A percentile compares a stretch with the other conserved stretches of the same genome.
Evolutionary conservation across 306 rosid genomes (phyloP).

Genomic region (Hippophae gyantsensis): DNA sequence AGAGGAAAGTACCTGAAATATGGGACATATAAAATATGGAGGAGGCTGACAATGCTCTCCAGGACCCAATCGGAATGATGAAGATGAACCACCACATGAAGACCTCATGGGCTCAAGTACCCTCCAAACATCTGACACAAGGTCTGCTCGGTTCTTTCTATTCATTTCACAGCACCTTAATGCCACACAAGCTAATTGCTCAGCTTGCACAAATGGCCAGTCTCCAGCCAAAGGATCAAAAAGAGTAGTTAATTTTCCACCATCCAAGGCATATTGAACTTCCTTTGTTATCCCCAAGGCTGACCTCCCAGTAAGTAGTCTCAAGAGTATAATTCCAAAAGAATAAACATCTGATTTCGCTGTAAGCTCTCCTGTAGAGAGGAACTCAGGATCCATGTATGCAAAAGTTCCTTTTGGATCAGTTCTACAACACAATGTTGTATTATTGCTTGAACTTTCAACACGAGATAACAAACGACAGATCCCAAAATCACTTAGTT

Average conservation of each 20-base stretch:
- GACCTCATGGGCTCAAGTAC: slow-evolving; percentile 66
- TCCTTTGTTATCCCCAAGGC: slow-evolving; percentile 52
- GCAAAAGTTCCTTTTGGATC: slow-evolving; percentile 53
- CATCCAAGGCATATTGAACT: slow-evolving; percentile 41
- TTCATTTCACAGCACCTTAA: slow-evolving; percentile 64
- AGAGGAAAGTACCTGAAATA: slow-evolving; percentile 46
- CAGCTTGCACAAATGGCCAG: slow-evolving; percentile 75
- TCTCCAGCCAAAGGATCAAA: slow-evolving; percentile 95
- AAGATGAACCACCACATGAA: slow-evolving; percentile 32
- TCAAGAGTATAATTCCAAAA: slow-evolving; percentile 65
- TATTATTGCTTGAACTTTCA: slow-evolving; percentile 29
- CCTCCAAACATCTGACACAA: slow-evolving; percentile 66
- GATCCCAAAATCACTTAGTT: slow-evolving; percentile 83
- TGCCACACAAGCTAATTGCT: slow-evolving; percentile 57
- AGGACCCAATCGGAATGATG: slow-evolving; percentile 33
- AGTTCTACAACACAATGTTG: slow-evolving; percentile 43
- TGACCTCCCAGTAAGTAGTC: slow-evolving; percentile 59
- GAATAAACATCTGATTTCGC: slow-evolving; percentile 80
- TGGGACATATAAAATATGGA: slow-evolving; percentile 66
- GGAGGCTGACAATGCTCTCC: slow-evolving; percentile 54
- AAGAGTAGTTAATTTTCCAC: slow-evolving; percentile 41
- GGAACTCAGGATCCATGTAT: slow-evolving; percentile 80
- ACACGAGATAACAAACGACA: slow-evolving; percentile 31
- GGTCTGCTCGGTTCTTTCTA: slow-evolving; percentile 58
- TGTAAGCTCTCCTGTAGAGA: slow-evolving; percentile 65